Evolutionary conservation across 2,329 filamentous ascomycete genomes (phyloP), one percentile per base, ranked within the genome.

Genomic region (Rachicladosporium sp.): DNA sequence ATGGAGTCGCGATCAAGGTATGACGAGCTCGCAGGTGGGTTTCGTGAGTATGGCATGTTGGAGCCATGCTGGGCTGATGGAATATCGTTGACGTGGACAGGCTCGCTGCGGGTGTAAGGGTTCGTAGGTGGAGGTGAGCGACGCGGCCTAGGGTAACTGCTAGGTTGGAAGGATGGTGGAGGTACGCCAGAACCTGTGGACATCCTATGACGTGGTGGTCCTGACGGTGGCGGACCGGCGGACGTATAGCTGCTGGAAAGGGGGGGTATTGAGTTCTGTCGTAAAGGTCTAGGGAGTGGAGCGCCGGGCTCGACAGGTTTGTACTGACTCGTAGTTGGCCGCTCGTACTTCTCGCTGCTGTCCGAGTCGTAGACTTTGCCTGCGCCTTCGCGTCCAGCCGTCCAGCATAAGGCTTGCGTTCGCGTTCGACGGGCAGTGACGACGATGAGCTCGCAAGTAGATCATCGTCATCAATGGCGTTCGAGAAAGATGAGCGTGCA

Each of bases 391-490:
- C 71, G 69, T 1, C 70, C 71, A 19, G 61, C 64, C 71, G 69
- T 1, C 70, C 71, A 19, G 61, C 64, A 50, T 82, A 82, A 0
- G 78, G 78, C 43, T 81, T 74, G 30, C 78, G 65, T 50, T 81
- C 73, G 4, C 78, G 71, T 51, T 82, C 78, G 35, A 81, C 71
- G 1, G 73, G 73, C 1, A 69, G 62, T 1, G 64, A 53, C 1
- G 66, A 62, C 55, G 23, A 33, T 36, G 10, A 33, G 34, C 1
- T 54, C 50, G 15, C 15, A 19, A 19, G 15, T 6, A 63, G 54
- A 34, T 67, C 63, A 10, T 58, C 53, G 29, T 59, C 58, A 23
- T 59, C 56, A 3, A 57, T 37, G 3, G 47, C 49, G 31, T 53
- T 50, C 2, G 51, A 46, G 48, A 53, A 31, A 47, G 50, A 50